These are phyloP conservation scores for Ganoderma lingzhi DNA, from an alignment of 1,284 basidiomycete genomes.

Conservation along the genomic window DNA sequence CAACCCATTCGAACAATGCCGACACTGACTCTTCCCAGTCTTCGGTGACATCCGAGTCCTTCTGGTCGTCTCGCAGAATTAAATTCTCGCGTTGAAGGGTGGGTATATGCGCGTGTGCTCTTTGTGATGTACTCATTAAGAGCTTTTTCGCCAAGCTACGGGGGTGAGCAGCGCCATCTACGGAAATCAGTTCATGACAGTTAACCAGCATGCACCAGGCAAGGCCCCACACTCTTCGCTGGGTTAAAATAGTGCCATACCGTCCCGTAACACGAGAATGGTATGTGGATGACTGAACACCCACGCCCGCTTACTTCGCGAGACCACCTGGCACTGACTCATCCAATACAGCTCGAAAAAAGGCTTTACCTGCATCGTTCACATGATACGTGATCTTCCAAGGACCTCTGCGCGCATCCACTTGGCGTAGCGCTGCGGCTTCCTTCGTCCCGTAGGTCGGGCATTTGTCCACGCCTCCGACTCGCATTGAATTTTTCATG, in stretches of 20 bases:
- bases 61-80: not conserved
- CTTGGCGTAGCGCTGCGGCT: conserved; percentile 43
- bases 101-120: conserved; percentile 45
- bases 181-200: too few relatives aligned
- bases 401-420: conserved; percentile 39
- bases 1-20: conserved; percentile 73
- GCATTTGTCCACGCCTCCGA: conserved; percentile 38
- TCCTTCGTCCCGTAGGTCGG: conserved; percentile 43
- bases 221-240: too few relatives aligned
- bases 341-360: not conserved
- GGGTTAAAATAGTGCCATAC: too few relatives aligned
- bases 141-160: not conserved
- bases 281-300: too few relatives aligned
- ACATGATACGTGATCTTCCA: conserved; percentile 55
- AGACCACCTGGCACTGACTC: not conserved
- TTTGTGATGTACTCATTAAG: conserved; percentile 3
- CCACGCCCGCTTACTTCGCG: too few relatives aligned
- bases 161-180: not conserved
- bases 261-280: too few relatives aligned
- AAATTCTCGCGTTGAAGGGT: conserved; percentile 23
- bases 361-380: conserved; percentile 23
- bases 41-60: conserved; percentile 41
- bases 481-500: conserved; percentile 36
- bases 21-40: conserved; percentile 57
- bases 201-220: not conserved